Conservation (phyloP, 495 filamentous ascomycete genomes). For the Neurospora sp. region DNA sequence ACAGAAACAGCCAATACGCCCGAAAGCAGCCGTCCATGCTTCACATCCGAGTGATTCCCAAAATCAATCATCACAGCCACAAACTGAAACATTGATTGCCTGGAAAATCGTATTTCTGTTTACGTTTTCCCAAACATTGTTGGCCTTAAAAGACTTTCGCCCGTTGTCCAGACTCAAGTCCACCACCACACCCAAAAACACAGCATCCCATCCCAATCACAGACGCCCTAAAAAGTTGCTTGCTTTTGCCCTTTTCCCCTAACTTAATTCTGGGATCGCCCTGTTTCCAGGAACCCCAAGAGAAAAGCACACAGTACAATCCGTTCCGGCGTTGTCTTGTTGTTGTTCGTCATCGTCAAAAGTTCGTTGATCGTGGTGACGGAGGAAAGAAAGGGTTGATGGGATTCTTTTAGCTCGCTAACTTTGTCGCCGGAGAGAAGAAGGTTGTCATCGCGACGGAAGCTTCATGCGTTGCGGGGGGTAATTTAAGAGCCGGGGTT, state of each 20-base stretch:
- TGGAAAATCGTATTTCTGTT: neutral
- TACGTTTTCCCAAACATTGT: neutral
- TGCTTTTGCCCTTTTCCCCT: neutral
- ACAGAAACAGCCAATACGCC: neutral
- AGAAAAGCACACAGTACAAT: neutral
- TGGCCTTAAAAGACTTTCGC: neutral
- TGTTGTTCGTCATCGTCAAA: neutral
- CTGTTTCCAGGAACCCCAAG: neutral
- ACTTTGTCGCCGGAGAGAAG: neutral
- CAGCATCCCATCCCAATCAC: neutral
- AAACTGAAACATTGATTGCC: neutral
- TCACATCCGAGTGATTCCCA: neutral
- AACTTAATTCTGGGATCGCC: neutral
- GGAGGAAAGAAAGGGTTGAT: neutral
- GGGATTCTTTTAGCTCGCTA: neutral
- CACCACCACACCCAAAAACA: neutral
- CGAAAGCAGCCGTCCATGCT: neutral
- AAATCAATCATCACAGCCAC: neutral
- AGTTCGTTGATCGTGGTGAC: neutral
- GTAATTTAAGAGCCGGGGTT: conserved; percentile 37
- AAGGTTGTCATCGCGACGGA: neutral
- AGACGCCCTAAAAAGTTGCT: neutral
- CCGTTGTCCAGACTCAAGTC: neutral
- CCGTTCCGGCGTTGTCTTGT: neutral
- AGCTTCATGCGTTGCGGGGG: neutral